Conservation (phyloP, 2,329 filamentous ascomycete genomes). For the Colletotrichum sp. region DNA sequence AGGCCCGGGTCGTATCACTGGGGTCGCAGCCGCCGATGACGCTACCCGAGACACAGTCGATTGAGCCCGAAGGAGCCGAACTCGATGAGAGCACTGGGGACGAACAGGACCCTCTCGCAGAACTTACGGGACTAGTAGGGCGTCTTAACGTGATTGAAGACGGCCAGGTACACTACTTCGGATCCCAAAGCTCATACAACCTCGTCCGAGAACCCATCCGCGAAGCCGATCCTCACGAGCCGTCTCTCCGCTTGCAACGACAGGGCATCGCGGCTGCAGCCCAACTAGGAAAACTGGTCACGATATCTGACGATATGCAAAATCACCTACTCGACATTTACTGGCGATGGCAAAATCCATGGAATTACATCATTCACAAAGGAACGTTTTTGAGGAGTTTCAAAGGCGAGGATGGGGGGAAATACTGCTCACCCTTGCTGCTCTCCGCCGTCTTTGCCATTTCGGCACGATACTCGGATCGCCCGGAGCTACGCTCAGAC, state of each 20-base stretch:
- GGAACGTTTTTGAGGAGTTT: slow-evolving; percentile 22
- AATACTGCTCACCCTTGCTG: slow-evolving; percentile 25
- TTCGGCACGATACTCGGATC: slow-evolving; percentile 26
- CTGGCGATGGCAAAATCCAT: slow-evolving; percentile 31
- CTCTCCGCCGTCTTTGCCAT: slow-evolving; percentile 26
- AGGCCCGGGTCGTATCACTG: slow-evolving; percentile 15
- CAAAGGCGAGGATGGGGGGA: slow-evolving; percentile 8
- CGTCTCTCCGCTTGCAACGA: neutral
- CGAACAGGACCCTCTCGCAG: slow-evolving; percentile 9
- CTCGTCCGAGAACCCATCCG: slow-evolving; percentile 7
- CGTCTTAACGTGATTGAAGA: slow-evolving; percentile 21
- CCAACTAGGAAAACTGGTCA: slow-evolving; percentile 12
- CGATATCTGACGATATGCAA: slow-evolving; percentile 24
- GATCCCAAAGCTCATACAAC: slow-evolving; percentile 27
- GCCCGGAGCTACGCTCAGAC: slow-evolving; percentile 21
- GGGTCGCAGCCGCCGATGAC: neutral
- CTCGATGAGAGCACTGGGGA: neutral
- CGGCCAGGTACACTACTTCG: slow-evolving; percentile 29
- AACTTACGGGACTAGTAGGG: slow-evolving; percentile 20
- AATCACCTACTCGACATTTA: slow-evolving; percentile 29
- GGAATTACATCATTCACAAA: slow-evolving; percentile 29
- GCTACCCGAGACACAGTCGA: neutral
- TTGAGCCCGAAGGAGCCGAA: neutral
- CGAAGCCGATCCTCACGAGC: neutral
- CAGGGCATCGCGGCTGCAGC: slow-evolving; percentile 15